phyloP scores from a whole-genome alignment of 2,329 filamentous ascomycete species.

The Monascus ruber region DNA sequence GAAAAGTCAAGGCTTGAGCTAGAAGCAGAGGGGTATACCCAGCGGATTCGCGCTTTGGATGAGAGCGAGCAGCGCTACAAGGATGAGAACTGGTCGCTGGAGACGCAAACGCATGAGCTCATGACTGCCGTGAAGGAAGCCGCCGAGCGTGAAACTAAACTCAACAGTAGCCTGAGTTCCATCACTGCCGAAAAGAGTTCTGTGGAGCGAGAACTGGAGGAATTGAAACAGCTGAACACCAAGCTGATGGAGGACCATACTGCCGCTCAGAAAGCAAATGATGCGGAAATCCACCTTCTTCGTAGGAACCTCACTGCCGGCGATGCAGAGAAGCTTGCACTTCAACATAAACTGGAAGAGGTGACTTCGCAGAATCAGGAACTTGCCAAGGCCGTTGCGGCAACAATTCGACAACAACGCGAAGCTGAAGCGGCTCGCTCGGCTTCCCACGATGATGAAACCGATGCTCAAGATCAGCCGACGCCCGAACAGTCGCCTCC shows the following conservation, averaged over 20 bases:
- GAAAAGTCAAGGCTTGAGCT: slow-evolving; percentile 73
- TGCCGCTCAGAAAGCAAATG: slow-evolving; percentile 66
- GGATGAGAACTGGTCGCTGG: slow-evolving; percentile 96
- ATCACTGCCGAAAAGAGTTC: slow-evolving; percentile 63
- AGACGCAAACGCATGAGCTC: slow-evolving; percentile 81
- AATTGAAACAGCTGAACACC: slow-evolving; percentile 67
- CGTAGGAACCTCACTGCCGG: slow-evolving; percentile 68
- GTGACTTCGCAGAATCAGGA: slow-evolving; percentile 82
- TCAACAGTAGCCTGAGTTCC: slow-evolving; percentile 60
- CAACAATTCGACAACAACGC: slow-evolving; percentile 51
- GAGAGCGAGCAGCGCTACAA: slow-evolving; percentile 95
- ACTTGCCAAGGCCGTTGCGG: slow-evolving; percentile 68
- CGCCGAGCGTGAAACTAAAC: slow-evolving; percentile 69
- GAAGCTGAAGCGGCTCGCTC: slow-evolving; percentile 53
- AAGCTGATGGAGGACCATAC: slow-evolving; percentile 74
- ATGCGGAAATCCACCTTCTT: slow-evolving; percentile 74
- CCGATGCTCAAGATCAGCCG: slow-evolving; percentile 54
- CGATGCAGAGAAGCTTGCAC: slow-evolving; percentile 63
- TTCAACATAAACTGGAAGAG: slow-evolving; percentile 82
- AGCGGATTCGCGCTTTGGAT: slow-evolving; percentile 70
- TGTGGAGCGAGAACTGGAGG: slow-evolving; percentile 78
- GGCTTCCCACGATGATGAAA: slow-evolving; percentile 51
- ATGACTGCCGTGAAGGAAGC: slow-evolving; percentile 62
- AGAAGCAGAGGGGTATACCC: slow-evolving; percentile 66
- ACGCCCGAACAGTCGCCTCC: slow-evolving; percentile 88